phyloP scores from a whole-genome alignment of 345 rosid genomes.

The Murraya koenigii region DNA sequence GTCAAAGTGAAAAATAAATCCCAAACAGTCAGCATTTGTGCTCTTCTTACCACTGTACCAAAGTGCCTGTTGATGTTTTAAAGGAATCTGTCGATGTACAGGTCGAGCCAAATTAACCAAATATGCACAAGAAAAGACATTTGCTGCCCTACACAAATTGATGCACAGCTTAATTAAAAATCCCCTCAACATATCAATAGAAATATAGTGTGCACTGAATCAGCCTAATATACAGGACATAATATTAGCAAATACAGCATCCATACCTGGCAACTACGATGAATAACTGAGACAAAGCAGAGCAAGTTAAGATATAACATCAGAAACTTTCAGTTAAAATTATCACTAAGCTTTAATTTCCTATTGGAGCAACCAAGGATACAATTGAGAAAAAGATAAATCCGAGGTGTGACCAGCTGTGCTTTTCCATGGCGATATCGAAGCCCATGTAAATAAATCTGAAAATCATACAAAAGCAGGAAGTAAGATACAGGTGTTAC shows the following conservation, averaged over 20 bases:
- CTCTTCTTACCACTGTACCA: conserved; percentile 91
- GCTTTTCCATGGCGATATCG: conserved; percentile 97
- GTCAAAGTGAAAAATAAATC: not conserved
- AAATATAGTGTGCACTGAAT: conserved; percentile 1
- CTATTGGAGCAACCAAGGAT: conserved; percentile 50
- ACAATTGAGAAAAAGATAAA: conserved; percentile 95
- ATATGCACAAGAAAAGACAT: conserved; percentile 94
- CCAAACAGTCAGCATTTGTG: conserved; percentile 2
- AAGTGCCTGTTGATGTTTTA: conserved; percentile 94
- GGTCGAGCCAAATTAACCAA: conserved; percentile 89
- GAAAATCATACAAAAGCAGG: conserved; percentile 33
- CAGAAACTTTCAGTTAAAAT: conserved; percentile 9
- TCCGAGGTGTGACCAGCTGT: conserved; percentile 97
- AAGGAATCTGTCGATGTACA: conserved; percentile 70
- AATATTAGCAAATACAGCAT: conserved; percentile 12
- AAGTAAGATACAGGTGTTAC: conserved; percentile 5
- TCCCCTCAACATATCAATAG: conserved; percentile 13
- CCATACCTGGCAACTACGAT: conserved; percentile 82
- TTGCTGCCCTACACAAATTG: conserved; percentile 66
- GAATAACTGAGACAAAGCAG: conserved; percentile 55
- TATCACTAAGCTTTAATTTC: conserved; percentile 1
- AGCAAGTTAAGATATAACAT: conserved; percentile 51
- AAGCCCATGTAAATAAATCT: conserved; percentile 99
- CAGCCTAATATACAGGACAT: not conserved
- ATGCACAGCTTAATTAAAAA: conserved; percentile 27